Percentiles rank a stretch among this genome's conserved stretches.
These are phyloP conservation scores for Trichophyton simii DNA, from an alignment of 2,329 filamentous ascomycete species.

Conservation along the genomic window DNA sequence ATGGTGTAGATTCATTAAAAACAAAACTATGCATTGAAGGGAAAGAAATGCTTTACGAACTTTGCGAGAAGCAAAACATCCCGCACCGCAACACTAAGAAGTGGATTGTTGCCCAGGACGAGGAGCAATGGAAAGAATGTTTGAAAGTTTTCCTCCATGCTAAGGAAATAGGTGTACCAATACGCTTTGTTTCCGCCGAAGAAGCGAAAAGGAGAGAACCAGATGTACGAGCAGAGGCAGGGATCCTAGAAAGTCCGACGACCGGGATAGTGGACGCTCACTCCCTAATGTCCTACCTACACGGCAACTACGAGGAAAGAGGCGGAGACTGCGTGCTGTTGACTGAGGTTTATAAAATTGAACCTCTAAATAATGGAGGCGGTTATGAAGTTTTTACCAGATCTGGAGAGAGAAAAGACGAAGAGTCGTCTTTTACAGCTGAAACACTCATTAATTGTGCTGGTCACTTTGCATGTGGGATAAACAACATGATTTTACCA, in stretches of 20 bases:
- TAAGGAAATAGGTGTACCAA: constrained; percentile 50
- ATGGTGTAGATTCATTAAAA: constrained; percentile 64
- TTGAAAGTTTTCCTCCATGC: constrained; percentile 43
- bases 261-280: constrained; percentile 91
- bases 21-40: constrained; percentile 70
- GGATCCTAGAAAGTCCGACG: constrained; percentile 68
- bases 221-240: constrained; percentile 56
- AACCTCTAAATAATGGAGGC: constrained; percentile 42
- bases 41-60: constrained; percentile 61
- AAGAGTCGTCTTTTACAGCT: constrained; percentile 48
- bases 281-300: constrained; percentile 66
- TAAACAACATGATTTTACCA: constrained; percentile 69
- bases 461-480: constrained; percentile 59
- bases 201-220: constrained; percentile 60
- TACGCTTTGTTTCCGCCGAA: constrained; percentile 51
- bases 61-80: constrained; percentile 57
- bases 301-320: constrained; percentile 60
- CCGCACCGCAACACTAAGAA: constrained; percentile 68
- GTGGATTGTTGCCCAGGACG: constrained; percentile 86
- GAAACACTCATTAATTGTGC: constrained; percentile 76
- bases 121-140: constrained; percentile 51
- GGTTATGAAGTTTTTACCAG: constrained; percentile 59
- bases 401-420: constrained; percentile 27
- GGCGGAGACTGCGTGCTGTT: constrained; percentile 64
- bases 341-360: constrained; percentile 51